Conservation (phyloP, 805 yeast species). For the Metschnikowia peoriensis region DNA sequence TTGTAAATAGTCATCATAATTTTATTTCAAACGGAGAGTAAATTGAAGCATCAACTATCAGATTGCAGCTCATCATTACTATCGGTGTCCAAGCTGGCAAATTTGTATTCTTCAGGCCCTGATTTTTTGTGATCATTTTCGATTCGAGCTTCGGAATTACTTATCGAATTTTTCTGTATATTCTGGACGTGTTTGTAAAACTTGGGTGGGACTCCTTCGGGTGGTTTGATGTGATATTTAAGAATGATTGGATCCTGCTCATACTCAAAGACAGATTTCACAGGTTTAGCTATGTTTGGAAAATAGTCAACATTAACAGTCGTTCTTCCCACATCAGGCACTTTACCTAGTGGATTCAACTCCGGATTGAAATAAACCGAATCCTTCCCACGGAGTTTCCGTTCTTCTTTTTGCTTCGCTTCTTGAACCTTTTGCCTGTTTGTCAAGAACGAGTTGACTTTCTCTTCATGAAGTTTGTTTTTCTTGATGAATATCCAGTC, state of each 20-base stretch:
- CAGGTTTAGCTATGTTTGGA: constrained; percentile 33
- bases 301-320: constrained; percentile 18
- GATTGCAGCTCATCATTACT: constrained; percentile 11
- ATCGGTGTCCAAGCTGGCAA: constrained; percentile 10
- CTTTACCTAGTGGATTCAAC: constrained; percentile 58
- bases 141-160: background rate
- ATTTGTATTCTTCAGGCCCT: background rate
- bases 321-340: constrained; percentile 33
- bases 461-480: constrained; percentile 33
- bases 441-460: constrained; percentile 24
- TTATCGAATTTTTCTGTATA: constrained; percentile 10
- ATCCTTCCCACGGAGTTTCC: constrained; percentile 40
- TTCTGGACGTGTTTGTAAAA: constrained; percentile 46
- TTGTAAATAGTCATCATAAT: constrained; percentile 11
- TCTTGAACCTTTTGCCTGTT: constrained; percentile 19
- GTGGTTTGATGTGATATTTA: constrained; percentile 32
- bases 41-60: constrained; percentile 1
- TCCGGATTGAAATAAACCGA: constrained; percentile 66
- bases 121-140: background rate
- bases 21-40: background rate
- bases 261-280: constrained; percentile 19
- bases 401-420: constrained; percentile 16
- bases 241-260: constrained; percentile 30
- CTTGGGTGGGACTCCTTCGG: constrained; percentile 43
- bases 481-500: constrained; percentile 42